Evolutionary conservation across 768 basidiomycete genomes (phyloP).

Genomic region (Pisolithus marmoratus): DNA sequence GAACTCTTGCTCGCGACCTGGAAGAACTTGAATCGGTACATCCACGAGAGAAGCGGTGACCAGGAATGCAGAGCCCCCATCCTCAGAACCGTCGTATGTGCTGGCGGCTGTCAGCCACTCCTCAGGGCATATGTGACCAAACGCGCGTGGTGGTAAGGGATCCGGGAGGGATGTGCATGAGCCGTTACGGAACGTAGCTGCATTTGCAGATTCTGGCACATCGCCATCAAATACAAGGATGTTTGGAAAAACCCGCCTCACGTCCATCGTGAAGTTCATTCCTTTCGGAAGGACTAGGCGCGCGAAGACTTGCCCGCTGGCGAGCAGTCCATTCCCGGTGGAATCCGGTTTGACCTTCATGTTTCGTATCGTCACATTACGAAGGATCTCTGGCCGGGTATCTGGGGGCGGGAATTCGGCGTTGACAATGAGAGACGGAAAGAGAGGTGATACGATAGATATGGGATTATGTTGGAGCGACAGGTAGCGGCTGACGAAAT

Average conservation of each 20-base stretch:
- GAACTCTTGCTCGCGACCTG: constrained; percentile 72
- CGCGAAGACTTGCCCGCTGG: constrained; percentile 65
- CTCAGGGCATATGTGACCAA: constrained; percentile 67
- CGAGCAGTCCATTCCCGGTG: constrained; percentile 42
- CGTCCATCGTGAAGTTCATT: constrained; percentile 58
- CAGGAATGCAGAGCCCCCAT: constrained; percentile 48
- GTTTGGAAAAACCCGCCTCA: constrained; percentile 66
- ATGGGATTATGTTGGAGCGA: constrained; percentile 53
- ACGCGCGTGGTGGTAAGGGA: constrained; percentile 67
- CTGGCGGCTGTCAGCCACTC: constrained; percentile 55
- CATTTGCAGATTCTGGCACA: constrained; percentile 31
- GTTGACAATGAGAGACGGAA: constrained; percentile 42
- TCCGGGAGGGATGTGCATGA: constrained; percentile 40
- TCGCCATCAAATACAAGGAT: constrained; percentile 75
- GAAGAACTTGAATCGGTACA: constrained; percentile 71
- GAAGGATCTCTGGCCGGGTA: constrained; percentile 60
- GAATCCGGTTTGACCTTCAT: constrained; percentile 59
- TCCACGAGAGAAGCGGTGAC: constrained; percentile 66
- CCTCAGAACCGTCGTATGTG: constrained; percentile 37
- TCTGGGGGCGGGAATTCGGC: constrained; percentile 61
- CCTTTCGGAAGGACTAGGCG: constrained; percentile 64
- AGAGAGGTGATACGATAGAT: constrained; percentile 49
- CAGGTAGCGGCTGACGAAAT: constrained; percentile 61
- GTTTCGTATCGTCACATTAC: constrained; percentile 65
- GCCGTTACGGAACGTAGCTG: background rate